Percentiles rank a stretch among this genome's conserved stretches.
phyloP scores from a whole-genome alignment of 225 moss, liverwort and hornwort genomes.

The Pseudoscleropodium purum region DNA sequence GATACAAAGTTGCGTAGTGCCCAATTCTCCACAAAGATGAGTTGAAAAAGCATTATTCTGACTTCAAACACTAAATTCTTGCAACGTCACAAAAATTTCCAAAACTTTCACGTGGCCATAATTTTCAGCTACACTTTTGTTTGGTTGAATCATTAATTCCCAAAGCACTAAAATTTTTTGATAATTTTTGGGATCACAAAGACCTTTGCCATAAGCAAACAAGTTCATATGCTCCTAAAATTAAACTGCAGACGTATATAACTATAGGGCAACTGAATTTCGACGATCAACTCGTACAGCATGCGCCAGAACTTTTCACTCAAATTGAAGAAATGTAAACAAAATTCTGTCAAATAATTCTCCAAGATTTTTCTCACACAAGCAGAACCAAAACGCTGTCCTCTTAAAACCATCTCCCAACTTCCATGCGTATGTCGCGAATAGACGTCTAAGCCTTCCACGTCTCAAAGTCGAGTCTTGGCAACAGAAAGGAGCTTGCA shows the following conservation, averaged over 20 bases:
- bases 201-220: not conserved
- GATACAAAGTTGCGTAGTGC: not conserved
- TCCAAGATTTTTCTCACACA: not conserved
- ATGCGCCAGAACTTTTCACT: not conserved
- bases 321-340: not conserved
- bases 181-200: not conserved
- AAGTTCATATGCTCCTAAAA: not conserved
- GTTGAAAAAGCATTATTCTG: not conserved
- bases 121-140: not conserved
- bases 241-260: not conserved
- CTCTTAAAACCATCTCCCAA: not conserved
- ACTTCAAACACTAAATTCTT: not conserved
- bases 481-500: conserved; percentile 66
- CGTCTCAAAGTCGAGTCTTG: conserved; percentile 33
- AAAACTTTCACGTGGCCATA: not conserved
- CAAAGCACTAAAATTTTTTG: not conserved
- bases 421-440: not conserved
- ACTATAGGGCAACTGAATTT: not conserved
- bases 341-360: not conserved
- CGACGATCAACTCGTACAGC: not conserved
- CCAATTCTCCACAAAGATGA: not conserved
- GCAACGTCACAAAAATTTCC: not conserved
- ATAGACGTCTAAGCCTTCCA: conserved; percentile 30
- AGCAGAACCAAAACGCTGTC: not conserved
- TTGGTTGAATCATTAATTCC: not conserved